A percentile compares a stretch with the other conserved stretches of the same genome.
Conservation (phyloP, 2,329 filamentous ascomycete genomes). For the Penicillium sp. region DNA sequence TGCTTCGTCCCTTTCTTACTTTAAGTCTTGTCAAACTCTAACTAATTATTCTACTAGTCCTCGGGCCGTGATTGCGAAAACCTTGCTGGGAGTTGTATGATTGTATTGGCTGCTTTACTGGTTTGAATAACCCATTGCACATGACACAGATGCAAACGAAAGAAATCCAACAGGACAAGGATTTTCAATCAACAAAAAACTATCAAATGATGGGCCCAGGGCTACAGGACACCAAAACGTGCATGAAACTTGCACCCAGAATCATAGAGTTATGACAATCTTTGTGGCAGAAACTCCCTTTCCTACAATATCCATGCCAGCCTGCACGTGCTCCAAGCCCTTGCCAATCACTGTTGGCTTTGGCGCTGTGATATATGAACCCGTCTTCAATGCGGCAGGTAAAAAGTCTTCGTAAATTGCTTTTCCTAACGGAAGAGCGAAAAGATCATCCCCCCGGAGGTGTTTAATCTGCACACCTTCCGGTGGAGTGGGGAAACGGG, state of each 20-base stretch:
- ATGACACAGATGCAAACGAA: too few relatives aligned
- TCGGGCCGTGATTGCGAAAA: too few relatives aligned
- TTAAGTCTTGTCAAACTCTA: too few relatives aligned
- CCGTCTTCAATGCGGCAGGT: neutral
- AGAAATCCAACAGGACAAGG: too few relatives aligned
- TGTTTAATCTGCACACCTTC: neutral
- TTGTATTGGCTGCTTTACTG: too few relatives aligned
- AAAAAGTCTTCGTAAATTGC: constrained; percentile 1
- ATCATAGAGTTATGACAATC: neutral
- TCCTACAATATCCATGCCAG: neutral
- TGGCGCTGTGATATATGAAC: neutral
- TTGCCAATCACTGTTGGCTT: neutral
- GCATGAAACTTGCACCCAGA: too few relatives aligned
- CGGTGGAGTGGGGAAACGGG: neutral
- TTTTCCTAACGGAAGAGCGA: neutral
- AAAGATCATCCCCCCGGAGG: neutral
- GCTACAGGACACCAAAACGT: too few relatives aligned
- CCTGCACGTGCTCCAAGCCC: neutral
- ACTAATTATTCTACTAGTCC: too few relatives aligned
- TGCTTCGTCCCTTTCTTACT: neutral
- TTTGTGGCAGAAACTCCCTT: neutral
- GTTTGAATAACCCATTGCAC: neutral
- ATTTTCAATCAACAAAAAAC: neutral
- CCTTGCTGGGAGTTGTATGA: too few relatives aligned
- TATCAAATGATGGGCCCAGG: too few relatives aligned